phyloP scores from a whole-genome alignment of 2,329 filamentous ascomycete species.

The Colletotrichum tabaci region DNA sequence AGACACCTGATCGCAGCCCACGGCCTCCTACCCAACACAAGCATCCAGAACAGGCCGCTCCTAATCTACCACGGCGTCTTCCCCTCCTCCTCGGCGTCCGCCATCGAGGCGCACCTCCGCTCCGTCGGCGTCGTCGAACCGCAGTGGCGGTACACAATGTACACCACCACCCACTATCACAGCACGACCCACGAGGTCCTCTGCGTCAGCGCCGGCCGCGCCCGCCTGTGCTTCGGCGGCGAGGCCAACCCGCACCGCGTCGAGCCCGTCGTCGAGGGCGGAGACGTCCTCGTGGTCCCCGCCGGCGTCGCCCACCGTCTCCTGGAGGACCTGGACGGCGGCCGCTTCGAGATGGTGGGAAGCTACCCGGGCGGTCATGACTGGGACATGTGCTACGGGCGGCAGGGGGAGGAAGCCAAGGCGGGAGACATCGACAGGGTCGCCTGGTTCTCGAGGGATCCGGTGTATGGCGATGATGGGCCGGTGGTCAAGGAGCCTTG shows the following conservation, averaged over 20 bases:
- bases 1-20: conserved; percentile 72
- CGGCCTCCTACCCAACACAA: conserved; percentile 73
- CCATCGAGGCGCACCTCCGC: conserved; percentile 70
- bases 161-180: conserved; percentile 76
- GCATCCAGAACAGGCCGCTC: conserved; percentile 73
- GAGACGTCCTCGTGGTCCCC: conserved; percentile 76
- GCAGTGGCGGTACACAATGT: conserved; percentile 81
- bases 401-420: conserved; percentile 67
- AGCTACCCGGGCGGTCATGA: conserved; percentile 70
- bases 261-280: conserved; percentile 68
- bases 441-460: conserved; percentile 43
- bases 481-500: conserved; percentile 24
- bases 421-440: conserved; percentile 46
- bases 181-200: conserved; percentile 78
- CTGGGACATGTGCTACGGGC: conserved; percentile 83
- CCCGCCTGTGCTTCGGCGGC: conserved; percentile 76
- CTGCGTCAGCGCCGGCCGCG: conserved; percentile 70
- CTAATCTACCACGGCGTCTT: conserved; percentile 77
- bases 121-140: conserved; percentile 69
- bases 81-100: conserved; percentile 57
- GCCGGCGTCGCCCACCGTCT: conserved; percentile 77
- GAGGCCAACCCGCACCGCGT: conserved; percentile 71
- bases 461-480: conserved; percentile 43
- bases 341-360: conserved; percentile 77
- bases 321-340: conserved; percentile 64